These are phyloP conservation scores for Oryza officinalis DNA, from an alignment of 176 grass and related monocot genomes.

Conservation along the genomic window DNA sequence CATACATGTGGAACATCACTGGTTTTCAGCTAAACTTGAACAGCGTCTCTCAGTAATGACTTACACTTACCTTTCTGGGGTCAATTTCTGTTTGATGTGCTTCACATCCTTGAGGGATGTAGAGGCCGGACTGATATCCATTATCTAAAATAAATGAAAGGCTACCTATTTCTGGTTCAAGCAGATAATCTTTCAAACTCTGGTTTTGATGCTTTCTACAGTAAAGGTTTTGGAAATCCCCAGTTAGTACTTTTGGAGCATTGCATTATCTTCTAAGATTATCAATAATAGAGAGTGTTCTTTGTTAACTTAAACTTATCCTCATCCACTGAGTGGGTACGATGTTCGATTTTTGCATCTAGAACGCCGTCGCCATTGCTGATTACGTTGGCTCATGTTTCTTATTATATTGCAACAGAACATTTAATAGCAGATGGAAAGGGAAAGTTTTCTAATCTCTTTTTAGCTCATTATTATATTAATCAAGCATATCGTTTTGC, in stretches of 20 bases:
- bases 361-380: not conserved
- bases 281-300: not conserved
- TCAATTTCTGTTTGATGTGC: not conserved
- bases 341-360: not conserved
- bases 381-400: not conserved
- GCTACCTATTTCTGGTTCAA: not conserved
- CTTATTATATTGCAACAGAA: not conserved
- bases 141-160: not conserved
- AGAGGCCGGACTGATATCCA: too few species aligned
- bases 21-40: not conserved
- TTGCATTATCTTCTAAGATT: not conserved
- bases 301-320: not conserved
- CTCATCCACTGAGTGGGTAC: not conserved
- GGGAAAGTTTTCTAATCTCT: not conserved
- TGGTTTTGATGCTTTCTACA: not conserved
- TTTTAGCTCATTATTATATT: too few species aligned
- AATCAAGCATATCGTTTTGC: not conserved
- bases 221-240: not conserved
- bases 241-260: not conserved
- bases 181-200: not conserved
- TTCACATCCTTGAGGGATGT: not conserved
- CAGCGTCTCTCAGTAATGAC: not conserved
- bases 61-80: not conserved
- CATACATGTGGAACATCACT: not conserved
- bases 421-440: not conserved